Base-by-base conservation (phyloP, 805 yeast species). In the Metschnikowia cubensis region DNA sequence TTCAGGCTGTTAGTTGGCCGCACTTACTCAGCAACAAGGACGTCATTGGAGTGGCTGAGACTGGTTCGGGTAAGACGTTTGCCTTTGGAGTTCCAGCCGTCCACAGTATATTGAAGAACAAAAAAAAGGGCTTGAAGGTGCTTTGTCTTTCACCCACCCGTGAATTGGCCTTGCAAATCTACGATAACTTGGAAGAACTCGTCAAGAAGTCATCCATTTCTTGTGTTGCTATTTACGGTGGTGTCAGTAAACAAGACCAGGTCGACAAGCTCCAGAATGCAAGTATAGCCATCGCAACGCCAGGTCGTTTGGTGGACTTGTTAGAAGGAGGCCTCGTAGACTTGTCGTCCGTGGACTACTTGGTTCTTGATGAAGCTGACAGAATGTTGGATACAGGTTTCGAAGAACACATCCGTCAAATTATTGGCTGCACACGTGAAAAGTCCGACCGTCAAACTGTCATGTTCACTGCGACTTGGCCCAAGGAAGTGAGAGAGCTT, bases 381-480 rank as follows among this genome's bases (percentile, higher is more conserved):
- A 82, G 99, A 73, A 92, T 94, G 98, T 80, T 94, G 52, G 99
- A 94, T 68, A 94, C 88, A 70, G 99, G 99, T 35, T 94, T 94
- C 63, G 98, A 95, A 71, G 95, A 92, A 66, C 99, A 92, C 69
- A 92, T 94, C 64, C 89, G 87, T 66, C 76, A 79, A 55, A 89
- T 94, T 57, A 82, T 94, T 64, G 80, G 85, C 42, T 73, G 75
- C 50, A 77, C 89, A 14, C 74, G 79, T 21, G 45, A 57, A 21
- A 65, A 68, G 22, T 36, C 48, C 10, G 61, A 77, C 29, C 78
- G 98, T 73, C 98, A 92, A 70, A 94, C 99, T 0, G 77, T 94
- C 56, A 94, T 94, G 98, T 94, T 94, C 71, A 92, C 99, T 8
- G 99, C 99, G n/a, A 94, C 99, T 1, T 94, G 99, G 99, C 99